A percentile compares a stretch with the other conserved stretches of the same genome.
Conservation (phyloP, 805 yeast genomes). For the Vanderwaltozyma verrucispora region DNA sequence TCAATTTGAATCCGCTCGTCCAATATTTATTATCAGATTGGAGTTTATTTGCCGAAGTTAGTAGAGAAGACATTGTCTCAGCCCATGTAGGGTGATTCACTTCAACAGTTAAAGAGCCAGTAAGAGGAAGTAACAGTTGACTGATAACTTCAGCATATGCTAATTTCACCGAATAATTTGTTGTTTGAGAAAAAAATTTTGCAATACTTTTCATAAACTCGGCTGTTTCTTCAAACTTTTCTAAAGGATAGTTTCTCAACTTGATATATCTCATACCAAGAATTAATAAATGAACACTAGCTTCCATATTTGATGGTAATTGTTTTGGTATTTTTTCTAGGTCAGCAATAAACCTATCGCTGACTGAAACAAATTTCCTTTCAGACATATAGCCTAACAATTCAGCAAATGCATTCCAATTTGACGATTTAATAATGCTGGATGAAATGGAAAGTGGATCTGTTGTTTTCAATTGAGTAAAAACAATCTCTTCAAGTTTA, state of each 20-base stretch:
- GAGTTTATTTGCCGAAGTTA: conserved; percentile 38
- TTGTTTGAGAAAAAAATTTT: conserved; percentile 64
- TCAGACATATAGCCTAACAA: conserved; percentile 85
- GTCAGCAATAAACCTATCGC: conserved; percentile 89
- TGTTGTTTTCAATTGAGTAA: conserved; percentile 76
- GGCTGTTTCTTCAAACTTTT: conserved; percentile 85
- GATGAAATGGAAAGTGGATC: conserved; percentile 64
- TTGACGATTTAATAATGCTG: conserved; percentile 72
- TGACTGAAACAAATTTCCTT: conserved; percentile 72
- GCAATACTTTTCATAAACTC: conserved; percentile 80
- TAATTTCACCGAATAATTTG: conserved; percentile 50
- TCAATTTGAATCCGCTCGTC: conserved; percentile 56
- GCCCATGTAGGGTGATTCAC: conserved; percentile 95
- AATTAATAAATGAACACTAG: conserved; percentile 61
- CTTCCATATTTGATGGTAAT: conserved; percentile 40
- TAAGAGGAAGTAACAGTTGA: conserved; percentile 66
- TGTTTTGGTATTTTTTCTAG: conserved; percentile 66
- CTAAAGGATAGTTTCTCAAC: conserved; percentile 76
- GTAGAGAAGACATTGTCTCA: conserved; percentile 59
- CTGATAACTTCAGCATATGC: conserved; percentile 83
- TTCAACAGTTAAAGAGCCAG: conserved; percentile 83
- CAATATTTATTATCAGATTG: conserved; percentile 42
- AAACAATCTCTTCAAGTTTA: conserved; percentile 86
- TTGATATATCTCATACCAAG: conserved; percentile 86
- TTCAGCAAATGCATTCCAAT: conserved; percentile 88